phyloP scores from a whole-genome alignment of 2,329 filamentous ascomycete species.

The Penicillium rolfsii region DNA sequence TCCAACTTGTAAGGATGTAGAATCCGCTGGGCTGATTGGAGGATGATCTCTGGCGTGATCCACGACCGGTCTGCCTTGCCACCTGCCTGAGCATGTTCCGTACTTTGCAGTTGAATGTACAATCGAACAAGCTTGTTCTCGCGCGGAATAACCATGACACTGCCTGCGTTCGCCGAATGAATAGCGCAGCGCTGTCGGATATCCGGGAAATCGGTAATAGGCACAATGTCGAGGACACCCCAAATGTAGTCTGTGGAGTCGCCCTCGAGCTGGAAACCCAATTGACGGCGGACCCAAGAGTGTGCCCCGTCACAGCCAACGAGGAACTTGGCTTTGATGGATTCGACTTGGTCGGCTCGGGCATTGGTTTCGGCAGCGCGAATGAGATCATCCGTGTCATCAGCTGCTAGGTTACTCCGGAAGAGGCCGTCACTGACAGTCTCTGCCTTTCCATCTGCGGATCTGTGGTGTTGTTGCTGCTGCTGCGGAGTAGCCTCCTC shows the following conservation, averaged over 20 bases:
- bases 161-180: constrained; percentile 58
- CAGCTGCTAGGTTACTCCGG: constrained; percentile 60
- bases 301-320: constrained; percentile 32
- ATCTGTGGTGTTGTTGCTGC: constrained; percentile 33
- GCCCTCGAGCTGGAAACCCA: constrained; percentile 25
- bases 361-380: constrained; percentile 1
- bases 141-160: constrained; percentile 66
- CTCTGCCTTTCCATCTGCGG: constrained; percentile 32
- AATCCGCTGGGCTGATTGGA: constrained; percentile 66
- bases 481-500: constrained; percentile 51
- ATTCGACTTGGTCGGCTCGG: neutral
- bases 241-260: constrained; percentile 19
- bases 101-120: constrained; percentile 65
- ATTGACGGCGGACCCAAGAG: constrained; percentile 25
- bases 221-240: constrained; percentile 25
- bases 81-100: constrained; percentile 47
- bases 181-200: constrained; percentile 63
- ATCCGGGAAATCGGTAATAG: constrained; percentile 52
- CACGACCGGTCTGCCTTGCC: constrained; percentile 59
- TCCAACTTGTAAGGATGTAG: constrained; percentile 68
- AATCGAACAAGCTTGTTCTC: constrained; percentile 66
- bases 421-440: constrained; percentile 59
- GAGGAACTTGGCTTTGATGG: constrained; percentile 26
- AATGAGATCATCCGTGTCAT: constrained; percentile 61
- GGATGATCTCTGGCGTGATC: constrained; percentile 66